Evolutionary conservation across 371 early-diverging fungal species (phyloP).

Genomic region (Mortierella sp.): DNA sequence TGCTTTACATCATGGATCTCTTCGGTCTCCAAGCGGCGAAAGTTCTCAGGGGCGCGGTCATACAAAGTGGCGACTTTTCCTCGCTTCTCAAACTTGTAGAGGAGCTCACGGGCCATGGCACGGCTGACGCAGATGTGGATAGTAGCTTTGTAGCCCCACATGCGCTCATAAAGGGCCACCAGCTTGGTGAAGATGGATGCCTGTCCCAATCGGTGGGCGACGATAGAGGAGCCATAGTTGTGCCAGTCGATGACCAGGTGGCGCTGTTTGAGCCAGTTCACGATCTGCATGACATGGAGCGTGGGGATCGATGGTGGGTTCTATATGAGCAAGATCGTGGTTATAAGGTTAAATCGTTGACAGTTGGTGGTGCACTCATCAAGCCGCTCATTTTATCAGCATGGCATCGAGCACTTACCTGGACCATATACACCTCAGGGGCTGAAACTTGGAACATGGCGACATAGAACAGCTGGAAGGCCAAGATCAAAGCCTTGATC

Average conservation of each 20-base stretch:
- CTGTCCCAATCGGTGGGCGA: constrained; percentile 78
- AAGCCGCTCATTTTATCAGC: neutral
- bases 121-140: constrained; percentile 91
- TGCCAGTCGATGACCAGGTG: constrained; percentile 96
- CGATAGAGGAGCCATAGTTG: constrained; percentile 93
- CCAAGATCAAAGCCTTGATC: constrained; percentile 67
- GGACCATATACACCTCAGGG: constrained; percentile 83
- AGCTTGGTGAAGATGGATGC: constrained; percentile 66
- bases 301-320: constrained; percentile 97
- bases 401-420: constrained; percentile 66
- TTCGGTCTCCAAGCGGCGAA: constrained; percentile 63
- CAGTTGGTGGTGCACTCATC: too few relatives aligned
- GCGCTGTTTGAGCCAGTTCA: constrained; percentile 69
- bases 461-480: constrained; percentile 59
- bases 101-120: constrained; percentile 81
- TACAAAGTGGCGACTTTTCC: constrained; percentile 76
- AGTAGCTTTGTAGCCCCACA: constrained; percentile 77
- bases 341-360: neutral
- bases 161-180: constrained; percentile 74
- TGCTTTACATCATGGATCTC: constrained; percentile 70
- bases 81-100: constrained; percentile 68
- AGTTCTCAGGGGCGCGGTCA: constrained; percentile 80
- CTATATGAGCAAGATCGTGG: constrained; percentile 59
- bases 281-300: constrained; percentile 76
- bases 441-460: constrained; percentile 48